Percentiles rank a stretch among this genome's conserved stretches.
Evolutionary conservation across 2,329 filamentous ascomycete species (phyloP).

Genomic region (Pestalotiopsis sp.): DNA sequence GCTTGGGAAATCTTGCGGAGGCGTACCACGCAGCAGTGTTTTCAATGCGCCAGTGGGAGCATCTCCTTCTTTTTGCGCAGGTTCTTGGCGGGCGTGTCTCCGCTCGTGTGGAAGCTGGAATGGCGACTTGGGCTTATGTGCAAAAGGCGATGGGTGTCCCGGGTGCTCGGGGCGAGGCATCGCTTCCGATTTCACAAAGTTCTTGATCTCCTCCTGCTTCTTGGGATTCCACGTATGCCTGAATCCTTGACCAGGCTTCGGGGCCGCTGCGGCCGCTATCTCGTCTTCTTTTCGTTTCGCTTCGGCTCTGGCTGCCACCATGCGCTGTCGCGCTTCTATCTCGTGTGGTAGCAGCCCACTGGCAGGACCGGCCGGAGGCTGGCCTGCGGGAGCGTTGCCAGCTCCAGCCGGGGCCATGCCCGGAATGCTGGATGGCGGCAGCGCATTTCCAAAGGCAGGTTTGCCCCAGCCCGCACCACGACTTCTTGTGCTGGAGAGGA

Average conservation of each 20-base stretch:
- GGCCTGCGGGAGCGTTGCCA: not conserved
- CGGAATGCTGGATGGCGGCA: not conserved
- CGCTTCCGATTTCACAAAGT: not conserved
- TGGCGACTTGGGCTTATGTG: not conserved
- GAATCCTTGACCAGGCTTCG: not conserved
- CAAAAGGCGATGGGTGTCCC: not conserved
- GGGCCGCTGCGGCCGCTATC: not conserved
- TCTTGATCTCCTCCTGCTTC: not conserved
- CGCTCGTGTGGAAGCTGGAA: not conserved
- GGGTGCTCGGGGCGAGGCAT: not conserved
- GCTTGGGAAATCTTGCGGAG: not conserved
- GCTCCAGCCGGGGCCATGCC: not conserved
- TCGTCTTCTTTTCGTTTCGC: not conserved
- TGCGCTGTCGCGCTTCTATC: conserved; percentile 8
- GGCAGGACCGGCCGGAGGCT: not conserved
- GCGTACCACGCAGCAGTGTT: not conserved
- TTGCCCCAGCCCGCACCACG: conserved; percentile 19
- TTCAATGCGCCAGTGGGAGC: not conserved
- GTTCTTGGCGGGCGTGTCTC: not conserved
- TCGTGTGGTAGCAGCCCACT: conserved; percentile 12
- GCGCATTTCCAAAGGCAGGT: conserved; percentile 7
- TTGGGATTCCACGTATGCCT: conserved; percentile 2
- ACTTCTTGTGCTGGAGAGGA: conserved; percentile 18
- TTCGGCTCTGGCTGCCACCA: not conserved
- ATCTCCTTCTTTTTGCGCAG: not conserved